These are phyloP conservation scores for Taphrina populina DNA, from an alignment of 1,139 yeast genomes.

Conservation along the genomic window DNA sequence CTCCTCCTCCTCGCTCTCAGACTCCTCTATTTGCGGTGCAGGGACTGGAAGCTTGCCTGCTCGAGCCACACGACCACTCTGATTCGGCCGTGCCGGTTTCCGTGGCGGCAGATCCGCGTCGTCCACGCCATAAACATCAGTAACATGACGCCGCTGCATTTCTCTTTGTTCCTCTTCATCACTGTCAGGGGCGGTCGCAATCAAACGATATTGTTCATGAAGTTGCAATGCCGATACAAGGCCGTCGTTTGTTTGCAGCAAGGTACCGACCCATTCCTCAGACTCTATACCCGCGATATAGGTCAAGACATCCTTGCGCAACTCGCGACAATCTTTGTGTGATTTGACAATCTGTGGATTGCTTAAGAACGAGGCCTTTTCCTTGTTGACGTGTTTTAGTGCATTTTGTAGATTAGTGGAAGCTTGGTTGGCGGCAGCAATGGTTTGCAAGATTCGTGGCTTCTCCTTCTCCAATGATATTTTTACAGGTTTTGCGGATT, in stretches of 20 bases:
- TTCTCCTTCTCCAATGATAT: conserved; percentile 28
- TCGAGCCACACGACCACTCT: not conserved
- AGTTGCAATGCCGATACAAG: conserved; percentile 68
- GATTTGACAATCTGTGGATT: conserved; percentile 51
- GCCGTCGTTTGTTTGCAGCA: conserved; percentile 86
- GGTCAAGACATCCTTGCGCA: conserved; percentile 73
- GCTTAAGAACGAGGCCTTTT: conserved; percentile 59
- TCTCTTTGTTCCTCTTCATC: conserved; percentile 39
- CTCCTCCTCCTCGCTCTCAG: conserved; percentile 12
- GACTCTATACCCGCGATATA: conserved; percentile 77
- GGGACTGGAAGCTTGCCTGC: not conserved
- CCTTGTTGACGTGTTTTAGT: conserved; percentile 55
- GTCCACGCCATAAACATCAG: conserved; percentile 23
- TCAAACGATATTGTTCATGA: conserved; percentile 56
- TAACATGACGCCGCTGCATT: conserved; percentile 15
- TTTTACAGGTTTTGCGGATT: conserved; percentile 10
- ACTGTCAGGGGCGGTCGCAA: conserved; percentile 53
- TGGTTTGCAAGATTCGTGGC: conserved; percentile 53
- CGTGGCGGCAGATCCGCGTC: conserved; percentile 24
- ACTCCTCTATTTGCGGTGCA: not conserved
- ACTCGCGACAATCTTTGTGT: conserved; percentile 71
- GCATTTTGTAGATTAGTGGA: conserved; percentile 71
- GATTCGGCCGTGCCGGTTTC: conserved; percentile 20
- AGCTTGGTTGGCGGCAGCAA: conserved; percentile 75
- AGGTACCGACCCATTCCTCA: conserved; percentile 81